Conservation (phyloP, 2,329 filamentous ascomycete species). For the Aspergillus ochraceoroseus region DNA sequence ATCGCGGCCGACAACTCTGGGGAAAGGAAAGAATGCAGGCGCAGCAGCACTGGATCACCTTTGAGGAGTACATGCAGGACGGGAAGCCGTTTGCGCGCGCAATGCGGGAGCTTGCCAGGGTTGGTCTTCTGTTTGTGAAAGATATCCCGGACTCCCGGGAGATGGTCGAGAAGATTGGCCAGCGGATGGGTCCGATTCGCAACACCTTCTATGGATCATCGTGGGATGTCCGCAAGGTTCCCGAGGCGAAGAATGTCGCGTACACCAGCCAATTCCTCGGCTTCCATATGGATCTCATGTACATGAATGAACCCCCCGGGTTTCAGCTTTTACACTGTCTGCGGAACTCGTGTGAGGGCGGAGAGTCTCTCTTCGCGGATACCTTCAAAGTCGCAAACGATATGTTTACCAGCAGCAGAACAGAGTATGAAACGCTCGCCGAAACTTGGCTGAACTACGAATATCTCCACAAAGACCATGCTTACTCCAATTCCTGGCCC, state of each 20-base stretch:
- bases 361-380: constrained; percentile 83
- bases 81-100: constrained; percentile 56
- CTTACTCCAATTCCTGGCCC: constrained; percentile 57
- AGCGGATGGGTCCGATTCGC: constrained; percentile 70
- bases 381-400: constrained; percentile 55
- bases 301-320: constrained; percentile 71
- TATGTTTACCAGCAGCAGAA: no score
- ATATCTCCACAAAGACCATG: constrained; percentile 61
- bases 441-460: constrained; percentile 55
- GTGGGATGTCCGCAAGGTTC: constrained; percentile 81
- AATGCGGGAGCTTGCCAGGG: constrained; percentile 57
- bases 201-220: constrained; percentile 88
- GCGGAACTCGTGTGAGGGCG: constrained; percentile 71
- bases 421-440: no score
- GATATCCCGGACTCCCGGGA: constrained; percentile 64
- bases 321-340: constrained; percentile 88
- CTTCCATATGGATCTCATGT: constrained; percentile 90
- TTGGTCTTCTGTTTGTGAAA: constrained; percentile 72
- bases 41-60: constrained; percentile 55
- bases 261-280: constrained; percentile 78
- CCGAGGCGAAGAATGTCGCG: constrained; percentile 82
- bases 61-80: constrained; percentile 63
- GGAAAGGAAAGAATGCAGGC: constrained; percentile 43
- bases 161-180: constrained; percentile 63
- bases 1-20: constrained; percentile 22